phyloP scores from a whole-genome alignment of 352 stramenopile genomes.

The Phytophthora fragariaefolia region DNA sequence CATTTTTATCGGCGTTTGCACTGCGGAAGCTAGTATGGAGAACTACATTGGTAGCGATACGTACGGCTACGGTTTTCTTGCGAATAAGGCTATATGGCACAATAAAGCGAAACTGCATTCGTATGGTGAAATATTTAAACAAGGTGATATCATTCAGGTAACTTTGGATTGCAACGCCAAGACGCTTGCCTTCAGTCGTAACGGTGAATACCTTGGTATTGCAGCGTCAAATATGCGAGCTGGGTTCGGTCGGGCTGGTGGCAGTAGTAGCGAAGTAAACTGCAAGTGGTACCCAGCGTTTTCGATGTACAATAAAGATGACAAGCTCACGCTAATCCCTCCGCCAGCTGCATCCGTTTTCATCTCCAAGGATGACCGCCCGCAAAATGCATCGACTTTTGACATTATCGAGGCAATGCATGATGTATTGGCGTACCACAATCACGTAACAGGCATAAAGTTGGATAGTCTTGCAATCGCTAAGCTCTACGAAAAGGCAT shows the following conservation, averaged over 20 bases:
- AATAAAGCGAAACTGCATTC: constrained; percentile 90
- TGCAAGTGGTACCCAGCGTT: constrained; percentile 89
- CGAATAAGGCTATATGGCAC: constrained; percentile 93
- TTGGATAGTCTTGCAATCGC: background rate
- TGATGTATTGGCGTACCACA: constrained; percentile 33
- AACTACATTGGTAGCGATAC: constrained; percentile 92
- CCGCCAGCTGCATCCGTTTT: constrained; percentile 24
- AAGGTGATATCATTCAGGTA: constrained; percentile 88
- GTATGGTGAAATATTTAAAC: constrained; percentile 93
- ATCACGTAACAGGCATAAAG: background rate
- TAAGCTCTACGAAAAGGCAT: constrained; percentile 37
- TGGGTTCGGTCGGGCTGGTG: constrained; percentile 8
- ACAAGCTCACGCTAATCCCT: constrained; percentile 81
- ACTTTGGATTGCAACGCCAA: constrained; percentile 83
- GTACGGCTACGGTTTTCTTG: constrained; percentile 90
- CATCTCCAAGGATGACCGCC: constrained; percentile 1
- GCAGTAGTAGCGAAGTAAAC: constrained; percentile 1
- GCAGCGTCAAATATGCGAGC: constrained; percentile 75
- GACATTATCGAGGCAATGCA: constrained; percentile 43
- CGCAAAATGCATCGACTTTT: constrained; percentile 53
- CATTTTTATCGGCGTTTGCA: constrained; percentile 91
- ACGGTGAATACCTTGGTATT: constrained; percentile 87
- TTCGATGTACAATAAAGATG: constrained; percentile 93
- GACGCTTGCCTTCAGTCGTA: constrained; percentile 86
- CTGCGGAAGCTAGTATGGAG: constrained; percentile 69